Evolutionary conservation across 2,329 filamentous ascomycete genomes (phyloP).

Genomic region (Falciphora oryzae): DNA sequence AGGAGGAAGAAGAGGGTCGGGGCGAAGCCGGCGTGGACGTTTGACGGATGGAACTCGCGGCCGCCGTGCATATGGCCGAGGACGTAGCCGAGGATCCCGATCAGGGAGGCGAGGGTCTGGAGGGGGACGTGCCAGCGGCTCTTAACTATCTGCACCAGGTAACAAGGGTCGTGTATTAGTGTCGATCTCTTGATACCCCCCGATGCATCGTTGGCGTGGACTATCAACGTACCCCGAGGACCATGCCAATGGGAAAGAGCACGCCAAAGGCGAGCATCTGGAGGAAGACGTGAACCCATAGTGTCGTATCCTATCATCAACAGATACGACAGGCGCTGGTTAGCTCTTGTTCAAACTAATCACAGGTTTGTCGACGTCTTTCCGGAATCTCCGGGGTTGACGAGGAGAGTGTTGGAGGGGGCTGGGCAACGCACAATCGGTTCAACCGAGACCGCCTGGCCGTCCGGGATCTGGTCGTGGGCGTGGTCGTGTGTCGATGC

Average conservation of each 20-base stretch:
- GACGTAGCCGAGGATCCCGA: constrained; percentile 82
- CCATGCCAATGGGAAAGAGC: constrained; percentile 88
- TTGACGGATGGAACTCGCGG: constrained; percentile 68
- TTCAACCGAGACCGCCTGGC: constrained; percentile 62
- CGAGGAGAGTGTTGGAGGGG: not conserved
- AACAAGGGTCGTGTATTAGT: not conserved
- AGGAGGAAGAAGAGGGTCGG: constrained; percentile 76
- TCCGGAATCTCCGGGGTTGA: not conserved
- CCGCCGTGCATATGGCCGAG: constrained; percentile 88
- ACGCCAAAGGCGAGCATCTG: constrained; percentile 86
- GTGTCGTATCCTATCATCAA: constrained; percentile 58
- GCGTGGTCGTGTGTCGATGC: constrained; percentile 42
- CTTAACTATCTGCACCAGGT: constrained; percentile 62
- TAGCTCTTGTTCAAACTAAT: constrained; percentile 8
- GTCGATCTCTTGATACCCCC: not conserved
- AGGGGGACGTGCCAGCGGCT: constrained; percentile 92
- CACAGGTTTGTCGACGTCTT: not conserved
- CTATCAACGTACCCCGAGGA: constrained; percentile 1
- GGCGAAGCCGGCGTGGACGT: constrained; percentile 78
- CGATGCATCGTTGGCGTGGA: not conserved
- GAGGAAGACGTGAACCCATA: constrained; percentile 92
- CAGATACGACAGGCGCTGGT: constrained; percentile 15
- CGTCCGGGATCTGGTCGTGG: constrained; percentile 57
- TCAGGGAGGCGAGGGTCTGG: constrained; percentile 66
- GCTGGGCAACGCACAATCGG: constrained; percentile 35